Base-by-base conservation (phyloP, 116 monocot genomes). In the Iris pallida region DNA sequence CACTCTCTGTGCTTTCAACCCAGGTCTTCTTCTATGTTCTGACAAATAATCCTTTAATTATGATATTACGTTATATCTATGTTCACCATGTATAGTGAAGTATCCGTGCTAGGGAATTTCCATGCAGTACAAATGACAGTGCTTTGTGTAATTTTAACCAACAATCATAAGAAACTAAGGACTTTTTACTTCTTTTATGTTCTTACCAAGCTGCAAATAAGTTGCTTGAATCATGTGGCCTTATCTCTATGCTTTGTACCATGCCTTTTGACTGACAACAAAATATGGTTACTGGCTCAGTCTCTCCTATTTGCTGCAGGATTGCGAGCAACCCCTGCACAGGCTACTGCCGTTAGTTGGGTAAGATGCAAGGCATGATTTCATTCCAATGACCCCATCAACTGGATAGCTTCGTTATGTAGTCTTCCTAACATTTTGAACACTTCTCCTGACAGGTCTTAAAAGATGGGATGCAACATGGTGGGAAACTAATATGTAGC, bases 401-500 rank as follows among this genome's bases (percentile, higher is more conserved):
- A n/a, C n/a, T n/a, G 48, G 6, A 42, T 40, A 15, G 19, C 19
- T n/a, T 54, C n/a, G 64, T 52, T 14, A 46, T 61, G 51, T 16
- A 16, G 8, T 61, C 16, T 70, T n/a, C 0, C 49, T 83, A 49
- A 57, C 10, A 48, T 59, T 77, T 45, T 72, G n/a, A 53, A 19
- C 47, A 44, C 16, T 55, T 44, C 71, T 72, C 4, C 47, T 13
- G 54, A 43, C 70, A 97, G 97, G 81, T 97, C 59, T 64, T 97
- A 53, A 92, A 97, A 72, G 97, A 97, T 83, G 97, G 97, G 45
- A 92, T 92, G 97, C 97, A 97, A 66, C 97, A 97, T 78, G 97
- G 90, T 7, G 97, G 97, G 55, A 97, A 92, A 79, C 82, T 97
- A 41, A 92, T 97, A 51, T 92, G 92, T 71, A 97, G 97, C 73